Conservation (phyloP, 148 eudicot genomes). For the Tetragonia tetragonoides region DNA sequence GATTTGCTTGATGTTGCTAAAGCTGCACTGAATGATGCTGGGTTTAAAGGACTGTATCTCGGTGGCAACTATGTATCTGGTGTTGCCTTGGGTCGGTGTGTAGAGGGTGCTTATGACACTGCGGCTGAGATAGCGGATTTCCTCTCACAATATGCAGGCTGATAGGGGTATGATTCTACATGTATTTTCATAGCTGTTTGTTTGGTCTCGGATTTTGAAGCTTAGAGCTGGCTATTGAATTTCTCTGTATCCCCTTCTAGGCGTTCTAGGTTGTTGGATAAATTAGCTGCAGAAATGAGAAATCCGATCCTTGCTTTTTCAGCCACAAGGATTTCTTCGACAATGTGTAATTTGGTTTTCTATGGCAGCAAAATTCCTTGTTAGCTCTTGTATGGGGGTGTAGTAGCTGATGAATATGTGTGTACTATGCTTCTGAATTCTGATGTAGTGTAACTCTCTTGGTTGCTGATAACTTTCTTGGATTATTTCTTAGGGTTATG, state of each 20-base stretch:
- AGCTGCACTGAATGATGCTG: conserved; percentile 43
- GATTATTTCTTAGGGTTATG: too few species aligned
- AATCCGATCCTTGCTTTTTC: not conserved
- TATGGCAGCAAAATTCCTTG: not conserved
- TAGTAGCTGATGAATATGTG: too few species aligned
- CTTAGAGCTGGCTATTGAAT: not conserved
- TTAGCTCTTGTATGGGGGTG: too few species aligned
- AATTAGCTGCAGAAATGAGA: not conserved
- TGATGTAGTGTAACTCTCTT: too few species aligned
- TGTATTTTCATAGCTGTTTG: not conserved
- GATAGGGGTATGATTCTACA: conserved; percentile 8
- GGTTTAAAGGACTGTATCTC: conserved; percentile 59
- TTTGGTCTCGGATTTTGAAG: not conserved
- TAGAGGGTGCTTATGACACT: conserved; percentile 72
- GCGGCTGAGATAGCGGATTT: conserved; percentile 56
- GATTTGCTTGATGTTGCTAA: conserved; percentile 66
- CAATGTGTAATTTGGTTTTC: not conserved
- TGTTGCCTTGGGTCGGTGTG: conserved; percentile 85
- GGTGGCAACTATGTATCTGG: conserved; percentile 85
- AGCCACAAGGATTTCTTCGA: not conserved
- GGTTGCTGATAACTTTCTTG: too few species aligned
- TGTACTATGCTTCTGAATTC: too few species aligned
- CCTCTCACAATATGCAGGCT: conserved; percentile 40
- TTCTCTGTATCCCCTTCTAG: not conserved
- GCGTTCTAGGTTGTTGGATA: not conserved